These are phyloP conservation scores for Phytophthora tubulina DNA, from an alignment of 352 stramenopile species.

Conservation along the genomic window DNA sequence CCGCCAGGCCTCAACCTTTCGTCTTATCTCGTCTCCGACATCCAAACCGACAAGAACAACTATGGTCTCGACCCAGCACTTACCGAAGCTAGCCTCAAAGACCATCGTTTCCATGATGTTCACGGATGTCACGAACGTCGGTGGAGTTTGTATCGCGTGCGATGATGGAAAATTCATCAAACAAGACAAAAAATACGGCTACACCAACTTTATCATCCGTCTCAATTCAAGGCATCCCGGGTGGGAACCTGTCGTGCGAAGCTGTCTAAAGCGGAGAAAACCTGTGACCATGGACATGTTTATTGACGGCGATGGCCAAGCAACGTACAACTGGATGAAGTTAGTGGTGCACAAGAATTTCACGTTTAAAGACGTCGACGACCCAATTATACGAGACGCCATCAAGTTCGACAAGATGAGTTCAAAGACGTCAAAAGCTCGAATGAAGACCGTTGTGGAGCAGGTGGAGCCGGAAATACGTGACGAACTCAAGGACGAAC, in stretches of 20 bases:
- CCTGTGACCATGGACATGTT: slow-evolving; percentile 2
- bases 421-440: slow-evolving; percentile 1
- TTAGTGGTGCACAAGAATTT: background rate
- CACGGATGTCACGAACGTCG: no score
- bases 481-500: background rate
- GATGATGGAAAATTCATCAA: no score
- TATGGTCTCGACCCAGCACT: no score
- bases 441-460: background rate
- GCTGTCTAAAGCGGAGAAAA: background rate
- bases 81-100: no score
- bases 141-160: no score
- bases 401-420: background rate
- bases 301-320: background rate
- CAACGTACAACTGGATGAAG: background rate
- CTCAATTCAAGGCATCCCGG: no score
- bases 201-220: no score
- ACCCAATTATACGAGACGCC: background rate
- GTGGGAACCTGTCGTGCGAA: background rate
- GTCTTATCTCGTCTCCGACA: no score
- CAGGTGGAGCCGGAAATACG: background rate
- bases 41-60: no score
- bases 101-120: no score
- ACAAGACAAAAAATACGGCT: no score
- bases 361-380: background rate
- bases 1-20: no score